Percentiles rank a stretch among this genome's conserved stretches.
These are phyloP conservation scores for Pascua sp. DNA, from an alignment of 1,284 basidiomycete genomes.

Conservation along the genomic window DNA sequence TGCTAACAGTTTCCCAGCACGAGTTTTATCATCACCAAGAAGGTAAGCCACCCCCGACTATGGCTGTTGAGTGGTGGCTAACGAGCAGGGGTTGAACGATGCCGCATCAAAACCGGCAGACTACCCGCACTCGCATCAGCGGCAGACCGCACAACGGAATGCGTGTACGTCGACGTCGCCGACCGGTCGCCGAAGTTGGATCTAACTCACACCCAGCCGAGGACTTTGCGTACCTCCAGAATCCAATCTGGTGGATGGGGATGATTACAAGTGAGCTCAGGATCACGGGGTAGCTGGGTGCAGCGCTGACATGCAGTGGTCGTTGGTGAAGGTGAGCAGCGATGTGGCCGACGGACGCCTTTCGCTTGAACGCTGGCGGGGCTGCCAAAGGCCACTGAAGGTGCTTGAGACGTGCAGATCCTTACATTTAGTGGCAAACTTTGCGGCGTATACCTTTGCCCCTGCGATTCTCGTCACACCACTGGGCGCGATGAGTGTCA, in stretches of 20 bases:
- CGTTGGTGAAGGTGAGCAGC: constrained; percentile 70
- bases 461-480: constrained; percentile 97
- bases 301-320: constrained; percentile 60
- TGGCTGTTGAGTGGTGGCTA: constrained; percentile 4
- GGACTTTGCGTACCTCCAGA: constrained; percentile 78
- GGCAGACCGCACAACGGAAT: constrained; percentile 55
- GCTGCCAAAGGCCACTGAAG: neutral
- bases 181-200: neutral
- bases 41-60: constrained; percentile 55
- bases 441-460: constrained; percentile 96
- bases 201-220: constrained; percentile 57
- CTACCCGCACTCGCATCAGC: constrained; percentile 67
- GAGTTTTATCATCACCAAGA: constrained; percentile 95
- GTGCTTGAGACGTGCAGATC: neutral
- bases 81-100: constrained; percentile 70
- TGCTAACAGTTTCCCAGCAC: constrained; percentile 47
- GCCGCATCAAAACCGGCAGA: constrained; percentile 59
- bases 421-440: constrained; percentile 76
- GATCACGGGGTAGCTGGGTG: neutral
- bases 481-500: constrained; percentile 90
- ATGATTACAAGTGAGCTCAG: constrained; percentile 83
- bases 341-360: neutral
- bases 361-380: too few relatives aligned
- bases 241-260: constrained; percentile 97
- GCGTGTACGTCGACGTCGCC: constrained; percentile 55